Base-by-base conservation (phyloP, 768 basidiomycete species). In the Scleroderma citrinum region DNA sequence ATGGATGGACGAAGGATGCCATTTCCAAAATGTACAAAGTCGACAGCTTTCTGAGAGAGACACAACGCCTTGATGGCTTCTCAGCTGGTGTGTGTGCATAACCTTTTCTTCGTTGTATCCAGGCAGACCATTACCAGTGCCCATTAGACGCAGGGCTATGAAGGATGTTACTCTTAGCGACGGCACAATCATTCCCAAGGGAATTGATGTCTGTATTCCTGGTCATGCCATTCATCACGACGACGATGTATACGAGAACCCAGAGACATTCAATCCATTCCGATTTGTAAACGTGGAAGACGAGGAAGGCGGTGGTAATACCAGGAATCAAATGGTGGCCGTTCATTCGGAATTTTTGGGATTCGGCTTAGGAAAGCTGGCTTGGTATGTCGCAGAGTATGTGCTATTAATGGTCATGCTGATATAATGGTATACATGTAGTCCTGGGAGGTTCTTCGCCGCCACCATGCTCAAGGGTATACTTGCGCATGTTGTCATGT, bases 361-460 rank as follows among this genome's bases (percentile, higher is more conserved):
- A 1, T 76, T 76, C 54, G 74, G 76, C 13, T 53, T 58, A 6
- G 59, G 66, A 29, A 54, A 40, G 46, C 62, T 62, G 26, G 59
- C 60, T 1, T 69, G 64, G 60, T 66, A 46, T 11, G 52, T 29
- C 26, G 17, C 11, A 19, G 17, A 10, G 10, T 13, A 19, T 20
- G 6, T n/a, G n/a, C n/a, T 19, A 12, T 14, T 2, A 3, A 16
- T 13, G 6, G 4, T n/a, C 14, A 13, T 35, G 13, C n/a, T 35
- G 23, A 42, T 14, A 5, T 7, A 3, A 6, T 42, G 24, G 7
- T 26, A 12, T 7, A 10, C 2, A 29, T 13, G n/a, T 19, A 61
- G 70, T 41, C 72, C 74, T 29, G 74, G 73, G 0, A 63, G 74
- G 7, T 73, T 72, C 56, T 70, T 75, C 46, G 71, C 72, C 1